Percentiles rank a stretch among this genome's conserved stretches.
Conservation (phyloP, 352 stramenopile genomes). For the Globisporangium sylvaticum region DNA sequence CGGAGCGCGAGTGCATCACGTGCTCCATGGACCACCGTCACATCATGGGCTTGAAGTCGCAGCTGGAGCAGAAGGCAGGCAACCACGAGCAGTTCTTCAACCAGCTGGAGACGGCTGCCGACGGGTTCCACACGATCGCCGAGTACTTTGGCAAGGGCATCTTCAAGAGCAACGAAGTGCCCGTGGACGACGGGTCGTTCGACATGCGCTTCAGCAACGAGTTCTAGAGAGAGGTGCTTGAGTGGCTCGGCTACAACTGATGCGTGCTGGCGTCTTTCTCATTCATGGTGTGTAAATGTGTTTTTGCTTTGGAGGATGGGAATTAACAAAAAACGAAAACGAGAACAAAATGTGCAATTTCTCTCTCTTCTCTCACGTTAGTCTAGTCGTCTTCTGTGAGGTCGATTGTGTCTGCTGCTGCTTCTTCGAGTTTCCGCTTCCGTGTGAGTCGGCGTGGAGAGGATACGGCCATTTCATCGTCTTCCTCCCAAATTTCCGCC, state of each 20-base stretch:
- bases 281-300: constrained; percentile 6
- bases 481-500: background rate
- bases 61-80: constrained; percentile 81
- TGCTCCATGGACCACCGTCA: constrained; percentile 85
- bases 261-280: too few relatives aligned
- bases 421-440: background rate
- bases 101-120: constrained; percentile 83
- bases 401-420: constrained; percentile 20
- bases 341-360: background rate
- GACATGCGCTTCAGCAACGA: constrained; percentile 82
- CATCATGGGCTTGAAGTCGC: constrained; percentile 82
- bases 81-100: constrained; percentile 94
- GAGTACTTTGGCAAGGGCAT: constrained; percentile 93
- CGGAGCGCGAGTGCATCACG: constrained; percentile 85
- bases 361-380: background rate
- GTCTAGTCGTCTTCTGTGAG: constrained; percentile 17
- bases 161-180: constrained; percentile 78
- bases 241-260: background rate
- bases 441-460: background rate
- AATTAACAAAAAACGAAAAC: background rate
- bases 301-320: background rate
- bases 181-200: constrained; percentile 60
- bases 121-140: constrained; percentile 88
- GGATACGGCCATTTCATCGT: background rate
- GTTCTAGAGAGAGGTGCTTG: constrained; percentile 40